Evolutionary conservation across 2,329 filamentous ascomycete species (phyloP).

Genomic region (Aspergillus sclerotialis): DNA sequence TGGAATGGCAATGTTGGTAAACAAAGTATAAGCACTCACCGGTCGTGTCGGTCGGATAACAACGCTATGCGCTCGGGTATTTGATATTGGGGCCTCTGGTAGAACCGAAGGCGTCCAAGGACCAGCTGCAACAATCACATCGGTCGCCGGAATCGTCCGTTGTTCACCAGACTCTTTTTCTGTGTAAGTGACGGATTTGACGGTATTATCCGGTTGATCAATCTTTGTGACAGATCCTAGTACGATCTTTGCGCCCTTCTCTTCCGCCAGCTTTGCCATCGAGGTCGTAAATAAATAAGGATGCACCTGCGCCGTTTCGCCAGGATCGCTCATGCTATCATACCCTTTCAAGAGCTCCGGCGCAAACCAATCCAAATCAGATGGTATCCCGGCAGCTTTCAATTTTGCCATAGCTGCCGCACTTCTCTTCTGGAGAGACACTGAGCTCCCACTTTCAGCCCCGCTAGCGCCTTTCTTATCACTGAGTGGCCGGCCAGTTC

Average conservation of each 20-base stretch:
- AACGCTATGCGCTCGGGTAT: slow-evolving; percentile 57
- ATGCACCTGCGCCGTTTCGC: slow-evolving; percentile 87
- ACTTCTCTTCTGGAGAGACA: slow-evolving; percentile 52
- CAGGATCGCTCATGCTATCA: slow-evolving; percentile 73
- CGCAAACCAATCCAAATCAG: slow-evolving; percentile 79
- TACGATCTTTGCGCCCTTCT: slow-evolving; percentile 61
- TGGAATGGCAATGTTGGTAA: slow-evolving; percentile 77
- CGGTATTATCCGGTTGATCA: slow-evolving; percentile 44
- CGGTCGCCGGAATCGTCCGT: slow-evolving; percentile 49
- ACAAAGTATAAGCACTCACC: slow-evolving; percentile 48
- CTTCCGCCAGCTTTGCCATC: slow-evolving; percentile 69
- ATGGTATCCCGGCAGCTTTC: slow-evolving; percentile 58
- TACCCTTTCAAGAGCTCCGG: slow-evolving; percentile 61
- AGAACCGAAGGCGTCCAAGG: slow-evolving; percentile 54
- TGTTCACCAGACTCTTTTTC: slow-evolving; percentile 44
- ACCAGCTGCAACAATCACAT: slow-evolving; percentile 54
- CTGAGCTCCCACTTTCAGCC: slow-evolving; percentile 24
- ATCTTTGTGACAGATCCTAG: slow-evolving; percentile 65
- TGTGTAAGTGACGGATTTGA: slow-evolving; percentile 58
- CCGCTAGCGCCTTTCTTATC: slow-evolving; percentile 23
- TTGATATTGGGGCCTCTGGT: slow-evolving; percentile 51
- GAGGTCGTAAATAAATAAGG: slow-evolving; percentile 82
- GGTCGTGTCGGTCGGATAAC: slow-evolving; percentile 52
- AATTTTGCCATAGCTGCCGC: slow-evolving; percentile 45
- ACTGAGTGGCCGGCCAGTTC: slow-evolving; percentile 37